phyloP scores from a whole-genome alignment of 176 grass and related monocot genomes.

The Melocanna baccifera region DNA sequence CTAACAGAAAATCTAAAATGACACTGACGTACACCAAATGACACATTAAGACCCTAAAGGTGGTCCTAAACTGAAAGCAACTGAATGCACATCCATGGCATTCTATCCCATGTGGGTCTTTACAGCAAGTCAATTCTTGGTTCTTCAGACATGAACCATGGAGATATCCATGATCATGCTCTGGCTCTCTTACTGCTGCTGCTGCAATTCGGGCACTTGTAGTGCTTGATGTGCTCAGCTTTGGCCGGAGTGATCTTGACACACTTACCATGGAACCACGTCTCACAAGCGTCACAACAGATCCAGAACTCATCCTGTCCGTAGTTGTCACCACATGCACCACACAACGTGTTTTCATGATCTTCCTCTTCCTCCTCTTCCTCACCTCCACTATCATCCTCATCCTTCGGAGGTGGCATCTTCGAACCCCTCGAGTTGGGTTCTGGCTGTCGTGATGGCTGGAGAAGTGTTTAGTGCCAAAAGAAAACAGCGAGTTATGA shows the following conservation, averaged over 20 bases:
- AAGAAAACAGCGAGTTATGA: slow-evolving; percentile 24
- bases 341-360: slow-evolving; percentile 78
- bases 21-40: slow-evolving; percentile 39
- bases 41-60: slow-evolving; percentile 44
- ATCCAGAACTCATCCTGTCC: slow-evolving; percentile 93
- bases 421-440: slow-evolving; percentile 55
- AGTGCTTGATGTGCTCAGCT: slow-evolving; percentile 97
- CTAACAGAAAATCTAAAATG: slow-evolving; percentile 38
- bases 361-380: slow-evolving; percentile 83
- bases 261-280: slow-evolving; percentile 96
- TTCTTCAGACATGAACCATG: slow-evolving; percentile 34
- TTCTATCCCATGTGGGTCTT: slow-evolving; percentile 34
- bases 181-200: slow-evolving; percentile 85
- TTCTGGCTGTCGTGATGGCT: slow-evolving; percentile 45
- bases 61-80: slow-evolving; percentile 50
- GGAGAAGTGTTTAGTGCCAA: slow-evolving; percentile 7
- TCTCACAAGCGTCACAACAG: slow-evolving; percentile 87
- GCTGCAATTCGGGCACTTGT: slow-evolving; percentile 91
- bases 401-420: slow-evolving; percentile 59
- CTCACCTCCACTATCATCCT: slow-evolving; percentile 73
- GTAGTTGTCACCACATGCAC: slow-evolving; percentile 83
- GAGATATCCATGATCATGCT: slow-evolving; percentile 37
- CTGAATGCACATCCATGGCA: slow-evolving; percentile 32
- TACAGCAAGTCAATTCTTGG: slow-evolving; percentile 45
- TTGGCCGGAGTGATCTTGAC: slow-evolving; percentile 92